Conservation (phyloP, 1,284 basidiomycete species). For the Cryptococcus maquisensis region DNA sequence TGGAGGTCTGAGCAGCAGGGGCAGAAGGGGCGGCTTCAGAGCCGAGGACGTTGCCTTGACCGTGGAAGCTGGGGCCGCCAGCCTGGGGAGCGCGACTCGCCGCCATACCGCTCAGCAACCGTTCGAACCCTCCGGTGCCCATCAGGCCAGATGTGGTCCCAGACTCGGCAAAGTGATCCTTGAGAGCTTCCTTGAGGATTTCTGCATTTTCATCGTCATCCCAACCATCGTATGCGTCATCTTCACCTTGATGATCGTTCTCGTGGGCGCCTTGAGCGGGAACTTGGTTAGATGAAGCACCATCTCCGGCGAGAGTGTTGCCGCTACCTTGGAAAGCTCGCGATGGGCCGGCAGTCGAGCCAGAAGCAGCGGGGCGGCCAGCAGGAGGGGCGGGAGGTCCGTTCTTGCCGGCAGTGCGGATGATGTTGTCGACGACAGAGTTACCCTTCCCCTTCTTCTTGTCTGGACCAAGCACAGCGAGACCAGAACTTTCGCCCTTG, state of each 20-base stretch:
- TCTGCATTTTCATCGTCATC: no score
- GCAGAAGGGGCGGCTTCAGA: no score
- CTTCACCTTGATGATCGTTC: no score
- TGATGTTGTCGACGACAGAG: constrained; percentile 68
- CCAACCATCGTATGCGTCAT: no score
- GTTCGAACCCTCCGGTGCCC: not conserved
- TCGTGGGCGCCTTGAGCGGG: constrained; percentile 56
- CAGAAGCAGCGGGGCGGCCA: constrained; percentile 17
- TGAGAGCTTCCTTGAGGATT: no score
- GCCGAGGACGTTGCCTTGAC: constrained; percentile 34
- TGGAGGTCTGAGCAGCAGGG: no score
- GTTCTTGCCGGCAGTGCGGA: constrained; percentile 62
- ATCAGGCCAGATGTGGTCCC: constrained; percentile 9
- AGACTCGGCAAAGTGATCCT: no score
- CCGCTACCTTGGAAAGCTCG: constrained; percentile 64
- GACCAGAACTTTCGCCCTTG: constrained; percentile 58
- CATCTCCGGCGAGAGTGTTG: constrained; percentile 80
- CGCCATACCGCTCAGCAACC: constrained; percentile 2
- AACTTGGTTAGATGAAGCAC: constrained; percentile 65
- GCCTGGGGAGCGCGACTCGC: not conserved
- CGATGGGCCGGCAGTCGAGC: constrained; percentile 31
- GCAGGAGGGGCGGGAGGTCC: constrained; percentile 49
- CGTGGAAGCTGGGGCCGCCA: constrained; percentile 13
- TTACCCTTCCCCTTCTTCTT: constrained; percentile 45
- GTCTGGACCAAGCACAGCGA: constrained; percentile 80